phyloP scores from a whole-genome alignment of 768 basidiomycete species.

The Chalciporus sphaerocephalus region DNA sequence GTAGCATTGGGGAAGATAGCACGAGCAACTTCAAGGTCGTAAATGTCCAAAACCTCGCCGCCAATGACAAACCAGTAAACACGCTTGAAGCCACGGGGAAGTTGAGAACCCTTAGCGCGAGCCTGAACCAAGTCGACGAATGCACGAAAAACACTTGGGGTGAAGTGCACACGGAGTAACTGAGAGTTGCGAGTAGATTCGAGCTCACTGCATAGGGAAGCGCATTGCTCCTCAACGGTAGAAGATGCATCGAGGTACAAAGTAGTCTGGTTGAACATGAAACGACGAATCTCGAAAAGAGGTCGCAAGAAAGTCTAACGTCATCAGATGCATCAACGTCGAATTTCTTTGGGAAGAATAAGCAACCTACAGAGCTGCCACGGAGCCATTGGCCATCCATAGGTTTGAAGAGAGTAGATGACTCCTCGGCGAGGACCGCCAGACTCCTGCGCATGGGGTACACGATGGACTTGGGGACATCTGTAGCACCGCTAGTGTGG shows the following conservation, averaged over 20 bases:
- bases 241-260: slow-evolving; percentile 26
- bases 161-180: slow-evolving; percentile 27
- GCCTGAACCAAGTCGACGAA: slow-evolving; percentile 28
- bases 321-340: too few species aligned
- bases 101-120: slow-evolving; percentile 12
- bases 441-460: slow-evolving; percentile 27
- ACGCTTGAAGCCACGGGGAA: slow-evolving; percentile 23
- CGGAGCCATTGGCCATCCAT: slow-evolving; percentile 32
- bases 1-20: slow-evolving; percentile 23
- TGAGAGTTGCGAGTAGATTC: slow-evolving; percentile 20
- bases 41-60: slow-evolving; percentile 23
- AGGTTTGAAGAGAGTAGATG: slow-evolving; percentile 26
- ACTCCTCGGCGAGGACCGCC: slow-evolving; percentile 25
- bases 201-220: slow-evolving; percentile 22
- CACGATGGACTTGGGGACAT: slow-evolving; percentile 30
- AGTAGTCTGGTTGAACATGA: slow-evolving; percentile 32
- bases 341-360: background rate
- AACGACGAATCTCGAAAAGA: slow-evolving; percentile 29
- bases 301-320: slow-evolving; percentile 25
- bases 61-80: slow-evolving; percentile 34
- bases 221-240: slow-evolving; percentile 27
- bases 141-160: slow-evolving; percentile 27
- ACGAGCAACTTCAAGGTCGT: slow-evolving; percentile 26
- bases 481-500: slow-evolving; percentile 27
- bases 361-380: slow-evolving; percentile 23